phyloP scores from a whole-genome alignment of 148 eudicot genomes.

The Simmondsia chinensis region DNA sequence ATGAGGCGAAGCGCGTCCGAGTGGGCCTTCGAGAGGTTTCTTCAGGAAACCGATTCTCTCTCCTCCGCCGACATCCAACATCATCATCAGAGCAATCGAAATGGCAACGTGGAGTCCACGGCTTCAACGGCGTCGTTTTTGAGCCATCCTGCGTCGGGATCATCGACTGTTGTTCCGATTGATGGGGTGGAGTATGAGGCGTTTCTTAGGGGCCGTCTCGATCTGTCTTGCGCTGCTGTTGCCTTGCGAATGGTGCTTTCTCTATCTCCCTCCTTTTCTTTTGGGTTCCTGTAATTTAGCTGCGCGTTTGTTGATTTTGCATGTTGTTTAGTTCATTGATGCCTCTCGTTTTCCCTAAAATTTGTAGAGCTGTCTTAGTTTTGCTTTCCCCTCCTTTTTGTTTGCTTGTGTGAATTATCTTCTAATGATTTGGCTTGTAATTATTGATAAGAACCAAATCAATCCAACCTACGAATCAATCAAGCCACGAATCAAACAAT shows the following conservation, averaged over 20 bases:
- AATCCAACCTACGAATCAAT: too few relatives aligned
- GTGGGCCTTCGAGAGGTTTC: constrained; percentile 77
- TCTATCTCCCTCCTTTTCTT: not conserved
- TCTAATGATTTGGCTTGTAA: too few relatives aligned
- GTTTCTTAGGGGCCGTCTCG: constrained; percentile 50
- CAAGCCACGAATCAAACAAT: too few relatives aligned
- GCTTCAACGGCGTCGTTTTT: constrained; percentile 14
- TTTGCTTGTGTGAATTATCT: too few relatives aligned
- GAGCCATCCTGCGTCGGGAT: constrained; percentile 5
- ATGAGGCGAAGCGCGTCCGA: constrained; percentile 83
- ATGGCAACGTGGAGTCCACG: not conserved
- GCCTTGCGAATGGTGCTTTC: constrained; percentile 57
- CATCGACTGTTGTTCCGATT: constrained; percentile 18
- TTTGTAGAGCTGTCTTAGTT: too few relatives aligned
- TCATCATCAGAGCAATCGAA: not conserved
- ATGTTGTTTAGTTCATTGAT: not conserved
- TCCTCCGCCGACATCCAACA: constrained; percentile 35
- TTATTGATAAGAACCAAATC: too few relatives aligned
- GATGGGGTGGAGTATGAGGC: constrained; percentile 74
- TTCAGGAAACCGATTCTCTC: constrained; percentile 33
- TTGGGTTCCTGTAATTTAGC: not conserved
- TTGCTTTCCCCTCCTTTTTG: too few relatives aligned
- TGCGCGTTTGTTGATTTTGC: not conserved
- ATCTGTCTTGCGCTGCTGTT: constrained; percentile 88
- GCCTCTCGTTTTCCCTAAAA: too few relatives aligned